A percentile compares a stretch with the other conserved stretches of the same genome.
Evolutionary conservation across 805 yeast species (phyloP).

Genomic region (Yarrowia sp.): DNA sequence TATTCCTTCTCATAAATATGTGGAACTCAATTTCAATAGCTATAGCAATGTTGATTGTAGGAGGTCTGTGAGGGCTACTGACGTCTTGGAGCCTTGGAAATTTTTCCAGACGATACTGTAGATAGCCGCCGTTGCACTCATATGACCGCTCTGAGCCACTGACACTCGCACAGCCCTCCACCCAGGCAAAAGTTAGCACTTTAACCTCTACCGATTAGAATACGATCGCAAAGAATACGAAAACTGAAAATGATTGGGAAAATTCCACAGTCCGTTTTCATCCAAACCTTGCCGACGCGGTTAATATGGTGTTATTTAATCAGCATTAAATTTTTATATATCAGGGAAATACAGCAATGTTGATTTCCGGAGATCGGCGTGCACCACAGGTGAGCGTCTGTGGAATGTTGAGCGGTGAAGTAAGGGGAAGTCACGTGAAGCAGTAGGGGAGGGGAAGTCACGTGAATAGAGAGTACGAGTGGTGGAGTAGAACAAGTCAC

Average conservation of each 20-base stretch:
- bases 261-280: constrained; percentile 1
- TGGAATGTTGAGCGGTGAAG: too few species aligned
- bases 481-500: too few species aligned
- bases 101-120: too few species aligned
- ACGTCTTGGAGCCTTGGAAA: too few species aligned
- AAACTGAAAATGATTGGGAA: not conserved
- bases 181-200: constrained; percentile 8
- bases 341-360: not conserved
- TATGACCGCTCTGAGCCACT: not conserved
- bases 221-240: constrained; percentile 20
- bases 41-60: not conserved
- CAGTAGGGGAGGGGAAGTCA: not conserved
- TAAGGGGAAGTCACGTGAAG: not conserved
- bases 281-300: not conserved
- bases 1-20: not conserved
- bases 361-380: not conserved
- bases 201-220: constrained; percentile 8
- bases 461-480: not conserved
- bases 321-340: constrained; percentile 1
- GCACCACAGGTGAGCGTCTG: not conserved
- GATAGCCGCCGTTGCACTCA: too few species aligned
- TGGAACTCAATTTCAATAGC: not conserved
- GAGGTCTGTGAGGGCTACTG: too few species aligned
- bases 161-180: not conserved
- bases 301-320: constrained; percentile 3